Evolutionary conservation across 2,329 filamentous ascomycete species (phyloP), one percentile per base, ranked within the genome.

Genomic region (Dactylellina haptotyla): DNA sequence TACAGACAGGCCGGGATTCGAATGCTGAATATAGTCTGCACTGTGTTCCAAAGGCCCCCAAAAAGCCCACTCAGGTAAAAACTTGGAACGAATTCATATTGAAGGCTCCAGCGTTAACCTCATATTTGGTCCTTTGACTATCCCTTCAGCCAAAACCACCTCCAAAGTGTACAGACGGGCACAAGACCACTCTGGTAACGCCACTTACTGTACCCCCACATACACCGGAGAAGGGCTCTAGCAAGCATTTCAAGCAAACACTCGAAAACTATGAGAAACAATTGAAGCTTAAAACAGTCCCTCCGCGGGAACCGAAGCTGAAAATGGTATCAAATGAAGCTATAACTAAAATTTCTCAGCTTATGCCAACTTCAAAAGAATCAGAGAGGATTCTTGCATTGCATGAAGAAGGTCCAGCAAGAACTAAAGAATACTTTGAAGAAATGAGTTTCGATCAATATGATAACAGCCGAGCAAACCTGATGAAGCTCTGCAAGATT

Each of bases 401-500:
- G 3, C 58, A 58, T 37, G 66, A 71, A 30, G 66, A 71, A 53
- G 43, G 50, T 5, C 66, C 58, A 10, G 23, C 20, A 10, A 26
- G 20, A 16, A n/a, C 20, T 6, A 32, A 12, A 48, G 51, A 30
- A 18, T 39, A 37, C 18, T 16, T 43, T 28, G 50, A 18, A 9
- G 56, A 69, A 1, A n/a, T 64, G n/a, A 25, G 37, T 39, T 34
- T 56, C 18, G 69, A 66, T 14, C 61, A 56, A 23, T 43, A 62
- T 12, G 69, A 66, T 18, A 66, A 54, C 5, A 73, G 50, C 23
- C 61, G 69, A 20, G 61, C 61, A 2, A 66, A 73, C 26, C 32
- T 73, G 12, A 14, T 57, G 18, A 56, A 48, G 37, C 20, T 73
- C 9, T 73, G 69, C 61, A 61, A 66, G 30, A 65, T 62, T 16